Conservation (phyloP, 31 red algal species). For the Endocladia muricata region DNA sequence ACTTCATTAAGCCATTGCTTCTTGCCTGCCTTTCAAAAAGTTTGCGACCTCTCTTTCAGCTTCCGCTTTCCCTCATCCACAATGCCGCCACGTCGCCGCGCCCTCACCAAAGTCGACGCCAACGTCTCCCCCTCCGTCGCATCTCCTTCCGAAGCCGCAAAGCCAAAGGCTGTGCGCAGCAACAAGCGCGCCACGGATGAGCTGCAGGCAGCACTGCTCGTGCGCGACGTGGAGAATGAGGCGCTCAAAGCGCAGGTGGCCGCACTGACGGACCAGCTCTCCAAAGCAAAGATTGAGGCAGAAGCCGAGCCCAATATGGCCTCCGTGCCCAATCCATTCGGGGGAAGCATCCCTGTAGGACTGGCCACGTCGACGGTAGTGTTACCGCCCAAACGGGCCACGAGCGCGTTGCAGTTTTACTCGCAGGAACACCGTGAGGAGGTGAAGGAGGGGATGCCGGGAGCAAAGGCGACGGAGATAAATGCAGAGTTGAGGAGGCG, state of each 20-base stretch:
- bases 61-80: too few species aligned
- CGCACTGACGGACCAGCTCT: background rate
- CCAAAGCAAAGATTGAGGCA: slow-evolving; percentile 10
- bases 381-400: background rate
- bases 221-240: slow-evolving; percentile 7
- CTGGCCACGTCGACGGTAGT: background rate
- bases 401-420: slow-evolving; percentile 2
- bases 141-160: background rate
- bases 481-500: background rate
- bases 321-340: slow-evolving; percentile 8
- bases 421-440: background rate
- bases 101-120: background rate
- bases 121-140: background rate
- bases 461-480: background rate
- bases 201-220: background rate
- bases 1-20: too few species aligned
- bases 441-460: background rate
- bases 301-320: background rate
- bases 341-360: background rate
- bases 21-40: too few species aligned
- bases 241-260: slow-evolving; percentile 12
- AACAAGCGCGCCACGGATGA: background rate
- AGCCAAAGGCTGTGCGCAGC: background rate
- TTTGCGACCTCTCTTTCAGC: too few species aligned
- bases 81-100: background rate